phyloP scores from a whole-genome alignment of 2,329 filamentous ascomycete genomes.

The Aureobasidium leucospermi region DNA sequence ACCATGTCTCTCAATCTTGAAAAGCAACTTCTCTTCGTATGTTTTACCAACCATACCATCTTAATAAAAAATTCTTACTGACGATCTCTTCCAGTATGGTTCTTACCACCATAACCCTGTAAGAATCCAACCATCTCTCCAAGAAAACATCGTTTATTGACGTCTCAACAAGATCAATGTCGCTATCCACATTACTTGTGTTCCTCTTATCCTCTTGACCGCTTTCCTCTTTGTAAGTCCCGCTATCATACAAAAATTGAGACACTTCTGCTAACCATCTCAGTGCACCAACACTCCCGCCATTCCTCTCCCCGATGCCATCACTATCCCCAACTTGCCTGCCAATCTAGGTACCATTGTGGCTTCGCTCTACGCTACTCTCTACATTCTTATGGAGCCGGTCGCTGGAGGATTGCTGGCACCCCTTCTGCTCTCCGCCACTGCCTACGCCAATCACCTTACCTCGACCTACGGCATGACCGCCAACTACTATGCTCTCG shows the following conservation, averaged over 20 bases:
- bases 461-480: constrained; percentile 54
- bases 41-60: constrained; percentile 30
- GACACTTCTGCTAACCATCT: neutral
- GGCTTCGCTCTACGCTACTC: constrained; percentile 58
- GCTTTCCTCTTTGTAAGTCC: constrained; percentile 61
- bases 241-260: constrained; percentile 6
- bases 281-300: constrained; percentile 52
- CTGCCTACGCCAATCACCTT: constrained; percentile 69
- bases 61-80: neutral
- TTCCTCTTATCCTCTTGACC: constrained; percentile 67
- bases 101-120: constrained; percentile 72
- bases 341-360: constrained; percentile 53
- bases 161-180: constrained; percentile 56
- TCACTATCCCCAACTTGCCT: constrained; percentile 51
- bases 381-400: constrained; percentile 90
- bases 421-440: constrained; percentile 65
- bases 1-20: constrained; percentile 63
- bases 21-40: constrained; percentile 74
- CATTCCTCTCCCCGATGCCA: constrained; percentile 46
- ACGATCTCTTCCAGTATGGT: constrained; percentile 57
- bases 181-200: constrained; percentile 70
- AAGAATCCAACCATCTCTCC: constrained; percentile 17
- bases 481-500: constrained; percentile 59
- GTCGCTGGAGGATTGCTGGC: constrained; percentile 76
- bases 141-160: neutral